phyloP scores from a whole-genome alignment of 805 yeast genomes.

The Jamesozyma piceae region DNA sequence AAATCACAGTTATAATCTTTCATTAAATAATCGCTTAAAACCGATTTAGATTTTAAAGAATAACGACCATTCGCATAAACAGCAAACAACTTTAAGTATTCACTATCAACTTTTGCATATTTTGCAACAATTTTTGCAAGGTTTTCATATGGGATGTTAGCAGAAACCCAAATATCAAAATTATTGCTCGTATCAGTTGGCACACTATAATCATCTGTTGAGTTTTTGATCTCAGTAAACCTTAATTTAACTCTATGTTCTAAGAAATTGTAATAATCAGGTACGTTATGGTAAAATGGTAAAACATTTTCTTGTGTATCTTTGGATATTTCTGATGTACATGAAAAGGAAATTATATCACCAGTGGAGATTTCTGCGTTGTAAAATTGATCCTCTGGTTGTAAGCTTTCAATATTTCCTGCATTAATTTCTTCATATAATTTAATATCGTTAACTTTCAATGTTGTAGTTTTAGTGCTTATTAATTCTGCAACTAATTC shows the following conservation, averaged over 20 bases:
- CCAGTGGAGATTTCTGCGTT: conserved; percentile 54
- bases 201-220: conserved; percentile 25
- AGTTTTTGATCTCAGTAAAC: conserved; percentile 28
- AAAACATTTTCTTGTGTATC: conserved; percentile 8
- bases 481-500: conserved; percentile 18
- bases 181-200: conserved; percentile 2
- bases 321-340: background rate
- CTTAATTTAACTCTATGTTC: conserved; percentile 51
- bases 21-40: conserved; percentile 29
- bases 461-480: too few relatives aligned
- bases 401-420: conserved; percentile 38
- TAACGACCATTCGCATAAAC: conserved; percentile 49
- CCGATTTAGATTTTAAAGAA: conserved; percentile 34
- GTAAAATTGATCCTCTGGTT: conserved; percentile 37
- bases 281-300: conserved; percentile 32
- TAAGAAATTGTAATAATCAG: conserved; percentile 45
- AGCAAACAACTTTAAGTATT: conserved; percentile 56
- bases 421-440: conserved; percentile 57
- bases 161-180: conserved; percentile 62
- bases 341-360: conserved; percentile 44
- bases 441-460: conserved; percentile 2
- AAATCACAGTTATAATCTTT: conserved; percentile 30
- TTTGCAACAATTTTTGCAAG: conserved; percentile 55
- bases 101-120: conserved; percentile 45
- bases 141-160: conserved; percentile 47